Conservation (phyloP, 2,329 filamentous ascomycete species). For the Penicillium sp. region DNA sequence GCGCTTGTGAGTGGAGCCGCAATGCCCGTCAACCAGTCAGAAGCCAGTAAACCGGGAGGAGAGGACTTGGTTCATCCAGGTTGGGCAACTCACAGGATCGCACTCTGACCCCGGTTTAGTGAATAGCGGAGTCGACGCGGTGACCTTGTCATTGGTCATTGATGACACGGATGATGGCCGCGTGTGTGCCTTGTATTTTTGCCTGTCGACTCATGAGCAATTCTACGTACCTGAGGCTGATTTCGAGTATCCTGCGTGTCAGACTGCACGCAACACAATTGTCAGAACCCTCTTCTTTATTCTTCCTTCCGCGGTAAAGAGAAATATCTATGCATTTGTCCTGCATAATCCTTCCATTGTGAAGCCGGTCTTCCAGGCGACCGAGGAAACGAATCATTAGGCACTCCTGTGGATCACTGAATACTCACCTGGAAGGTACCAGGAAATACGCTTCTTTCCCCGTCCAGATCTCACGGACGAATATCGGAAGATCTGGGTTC, state of each 20-base stretch:
- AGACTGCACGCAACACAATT: not conserved
- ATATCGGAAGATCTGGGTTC: constrained; percentile 1
- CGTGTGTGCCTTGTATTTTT: not conserved
- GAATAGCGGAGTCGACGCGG: not conserved
- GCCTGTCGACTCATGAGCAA: not conserved
- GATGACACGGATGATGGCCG: not conserved
- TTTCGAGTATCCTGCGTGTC: not conserved
- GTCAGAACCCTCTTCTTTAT: not conserved
- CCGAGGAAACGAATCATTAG: not conserved
- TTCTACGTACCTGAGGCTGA: constrained; percentile 7
- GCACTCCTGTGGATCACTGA: too few species aligned
- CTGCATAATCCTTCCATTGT: not conserved
- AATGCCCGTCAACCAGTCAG: not conserved
- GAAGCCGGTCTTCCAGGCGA: not conserved
- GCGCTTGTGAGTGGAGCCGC: not conserved
- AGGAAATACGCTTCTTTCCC: not conserved
- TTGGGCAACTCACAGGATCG: constrained; percentile 18
- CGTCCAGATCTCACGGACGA: not conserved
- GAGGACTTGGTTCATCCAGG: not conserved
- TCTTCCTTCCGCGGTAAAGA: not conserved
- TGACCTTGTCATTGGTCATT: constrained; percentile 14
- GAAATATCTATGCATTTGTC: not conserved
- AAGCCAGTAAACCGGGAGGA: not conserved
- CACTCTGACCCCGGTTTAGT: constrained; percentile 7
- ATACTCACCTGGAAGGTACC: not conserved